A percentile compares a stretch with the other conserved stretches of the same genome.
These are phyloP conservation scores for Neltuma alba DNA, from an alignment of 306 rosid genomes.

Conservation along the genomic window DNA sequence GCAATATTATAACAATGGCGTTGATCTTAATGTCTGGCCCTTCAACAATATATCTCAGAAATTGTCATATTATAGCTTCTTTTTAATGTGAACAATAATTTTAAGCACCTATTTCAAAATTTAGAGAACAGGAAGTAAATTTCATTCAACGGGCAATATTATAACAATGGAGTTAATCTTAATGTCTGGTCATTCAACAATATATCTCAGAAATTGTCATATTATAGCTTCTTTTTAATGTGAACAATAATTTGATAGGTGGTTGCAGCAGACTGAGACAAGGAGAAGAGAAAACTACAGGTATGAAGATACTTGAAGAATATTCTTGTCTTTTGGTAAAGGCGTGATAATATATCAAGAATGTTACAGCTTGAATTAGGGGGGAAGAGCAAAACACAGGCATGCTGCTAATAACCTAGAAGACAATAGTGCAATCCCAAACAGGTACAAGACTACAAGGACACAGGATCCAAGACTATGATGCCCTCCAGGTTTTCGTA, in stretches of 20 bases:
- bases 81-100: too few relatives aligned
- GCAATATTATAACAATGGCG: not conserved
- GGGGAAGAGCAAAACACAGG: not conserved
- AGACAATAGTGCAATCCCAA: slow-evolving; percentile 16
- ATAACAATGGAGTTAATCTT: too few relatives aligned
- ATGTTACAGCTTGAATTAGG: not conserved
- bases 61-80: too few relatives aligned
- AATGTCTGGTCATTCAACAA: too few relatives aligned
- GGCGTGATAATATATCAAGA: not conserved
- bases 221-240: too few relatives aligned
- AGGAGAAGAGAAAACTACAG: slow-evolving; percentile 7
- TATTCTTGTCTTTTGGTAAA: not conserved
- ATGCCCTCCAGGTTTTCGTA: slow-evolving; percentile 5
- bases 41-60: not conserved
- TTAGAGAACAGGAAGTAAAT: too few relatives aligned
- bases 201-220: too few relatives aligned
- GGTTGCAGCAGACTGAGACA: slow-evolving; percentile 1
- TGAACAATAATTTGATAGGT: not conserved
- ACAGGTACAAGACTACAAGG: not conserved
- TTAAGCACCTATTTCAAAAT: too few relatives aligned
- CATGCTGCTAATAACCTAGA: slow-evolving; percentile 21
- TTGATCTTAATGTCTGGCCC: too few relatives aligned
- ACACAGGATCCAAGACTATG: not conserved
- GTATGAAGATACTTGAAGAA: not conserved
- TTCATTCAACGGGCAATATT: too few relatives aligned